Percentiles rank a stretch among this genome's conserved stretches.
Evolutionary conservation across 2,329 filamentous ascomycete genomes (phyloP).

Genomic region (Bertia moriformis): DNA sequence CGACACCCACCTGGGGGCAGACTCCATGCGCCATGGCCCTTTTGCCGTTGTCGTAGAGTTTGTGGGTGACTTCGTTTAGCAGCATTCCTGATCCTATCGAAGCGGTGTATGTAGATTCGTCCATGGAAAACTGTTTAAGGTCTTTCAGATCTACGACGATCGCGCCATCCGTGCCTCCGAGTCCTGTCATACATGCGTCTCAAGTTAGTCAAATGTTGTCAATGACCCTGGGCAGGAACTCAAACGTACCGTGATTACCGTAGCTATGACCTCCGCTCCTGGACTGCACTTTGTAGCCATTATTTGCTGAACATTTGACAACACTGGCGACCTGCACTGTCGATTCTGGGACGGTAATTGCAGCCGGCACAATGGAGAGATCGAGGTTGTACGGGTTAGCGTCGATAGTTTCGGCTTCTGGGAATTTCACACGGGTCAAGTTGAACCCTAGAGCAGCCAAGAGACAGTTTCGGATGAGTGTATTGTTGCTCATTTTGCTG

Average conservation of each 20-base stretch:
- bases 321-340: not conserved
- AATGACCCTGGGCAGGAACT: not conserved
- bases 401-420: too few species aligned
- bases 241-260: not conserved
- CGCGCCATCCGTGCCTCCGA: not conserved
- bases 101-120: not conserved
- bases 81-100: not conserved
- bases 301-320: not conserved
- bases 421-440: too few species aligned
- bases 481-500: too few species aligned
- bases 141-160: not conserved
- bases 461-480: too few species aligned
- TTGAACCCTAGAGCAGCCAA: too few species aligned
- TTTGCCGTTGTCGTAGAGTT: not conserved
- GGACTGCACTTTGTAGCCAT: not conserved
- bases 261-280: not conserved
- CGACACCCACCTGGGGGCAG: not conserved
- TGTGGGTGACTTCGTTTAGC: not conserved
- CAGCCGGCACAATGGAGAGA: not conserved
- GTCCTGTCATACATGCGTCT: not conserved
- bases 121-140: not conserved
- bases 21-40: not conserved
- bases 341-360: not conserved
- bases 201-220: not conserved
- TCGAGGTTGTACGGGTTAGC: not conserved